A percentile compares a stretch with the other conserved stretches of the same genome.
Conservation (phyloP, 345 rosid species). For the Rhodomyrtus tomentosa region DNA sequence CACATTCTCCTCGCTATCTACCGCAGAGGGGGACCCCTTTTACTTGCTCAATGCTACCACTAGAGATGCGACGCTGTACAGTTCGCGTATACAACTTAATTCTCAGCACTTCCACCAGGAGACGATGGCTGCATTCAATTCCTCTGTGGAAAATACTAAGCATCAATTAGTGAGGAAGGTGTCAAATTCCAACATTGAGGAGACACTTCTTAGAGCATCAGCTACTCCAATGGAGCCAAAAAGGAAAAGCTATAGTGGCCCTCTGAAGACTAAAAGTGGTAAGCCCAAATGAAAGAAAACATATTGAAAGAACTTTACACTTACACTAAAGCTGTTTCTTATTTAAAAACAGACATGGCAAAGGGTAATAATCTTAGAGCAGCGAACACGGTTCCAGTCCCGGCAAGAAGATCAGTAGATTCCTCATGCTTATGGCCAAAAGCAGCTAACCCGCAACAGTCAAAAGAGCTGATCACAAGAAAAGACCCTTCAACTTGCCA, state of each 20-base stretch:
- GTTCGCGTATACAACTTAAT: constrained; percentile 5
- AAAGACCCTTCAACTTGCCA: not conserved
- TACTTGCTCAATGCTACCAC: not conserved
- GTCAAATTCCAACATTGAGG: not conserved
- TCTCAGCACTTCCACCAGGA: constrained; percentile 7
- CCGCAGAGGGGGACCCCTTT: constrained; percentile 2
- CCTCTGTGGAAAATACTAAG: not conserved
- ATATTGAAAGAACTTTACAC: not conserved
- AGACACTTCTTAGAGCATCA: not conserved
- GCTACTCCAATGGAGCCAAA: not conserved
- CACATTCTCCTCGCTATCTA: constrained; percentile 2
- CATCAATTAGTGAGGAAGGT: not conserved
- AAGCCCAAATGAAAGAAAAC: not conserved
- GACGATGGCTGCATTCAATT: not conserved
- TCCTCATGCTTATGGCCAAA: not conserved
- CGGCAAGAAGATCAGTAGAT: constrained; percentile 12
- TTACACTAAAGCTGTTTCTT: not conserved
- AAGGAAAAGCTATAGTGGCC: constrained; percentile 4
- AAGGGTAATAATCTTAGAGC: not conserved
- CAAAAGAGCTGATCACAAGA: not conserved
- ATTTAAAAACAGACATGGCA: not conserved
- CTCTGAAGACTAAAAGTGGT: constrained; percentile 6
- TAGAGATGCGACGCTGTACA: not conserved
- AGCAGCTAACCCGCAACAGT: not conserved
- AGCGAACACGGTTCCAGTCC: not conserved